Evolutionary conservation across 345 rosid genomes (phyloP).

Genomic region (Brassica juncea): DNA sequence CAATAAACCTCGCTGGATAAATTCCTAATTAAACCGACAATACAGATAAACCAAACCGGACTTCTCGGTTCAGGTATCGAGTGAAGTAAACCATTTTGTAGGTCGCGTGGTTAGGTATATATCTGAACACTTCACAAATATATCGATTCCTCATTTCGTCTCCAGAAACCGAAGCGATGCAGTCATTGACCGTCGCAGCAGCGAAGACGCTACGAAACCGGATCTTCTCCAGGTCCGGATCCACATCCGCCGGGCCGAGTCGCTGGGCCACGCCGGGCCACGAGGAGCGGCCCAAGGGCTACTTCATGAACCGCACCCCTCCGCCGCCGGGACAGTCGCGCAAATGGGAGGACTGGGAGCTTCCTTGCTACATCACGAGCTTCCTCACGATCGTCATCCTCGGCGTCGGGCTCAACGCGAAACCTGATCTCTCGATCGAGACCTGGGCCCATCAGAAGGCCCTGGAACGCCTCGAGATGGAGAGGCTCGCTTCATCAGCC

Average conservation of each 20-base stretch:
- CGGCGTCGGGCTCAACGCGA: conserved; percentile 96
- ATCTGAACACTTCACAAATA: neutral
- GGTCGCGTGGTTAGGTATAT: conserved; percentile 14
- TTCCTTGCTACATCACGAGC: conserved; percentile 96
- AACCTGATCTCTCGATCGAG: conserved; percentile 98
- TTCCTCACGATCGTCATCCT: conserved; percentile 92
- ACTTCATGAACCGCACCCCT: conserved; percentile 79
- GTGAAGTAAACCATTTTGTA: neutral
- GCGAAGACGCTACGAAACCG: conserved; percentile 70
- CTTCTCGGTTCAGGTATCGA: neutral
- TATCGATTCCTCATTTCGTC: neutral
- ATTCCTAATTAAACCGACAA: neutral
- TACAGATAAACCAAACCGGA: neutral
- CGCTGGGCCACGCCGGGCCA: conserved; percentile 86
- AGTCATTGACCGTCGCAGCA: conserved; percentile 42
- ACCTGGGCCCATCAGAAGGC: conserved; percentile 99
- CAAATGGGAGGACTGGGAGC: conserved; percentile 99
- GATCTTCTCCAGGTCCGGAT: conserved; percentile 47
- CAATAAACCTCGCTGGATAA: neutral
- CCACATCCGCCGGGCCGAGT: conserved; percentile 69
- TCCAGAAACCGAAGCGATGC: conserved; percentile 31
- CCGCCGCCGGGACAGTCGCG: conserved; percentile 80
- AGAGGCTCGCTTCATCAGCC: conserved; percentile 49
- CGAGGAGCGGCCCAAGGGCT: conserved; percentile 89
- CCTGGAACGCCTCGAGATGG: conserved; percentile 75